These are phyloP conservation scores for Phialophora macrospora DNA, from an alignment of 2,329 filamentous ascomycete genomes.

Conservation along the genomic window DNA sequence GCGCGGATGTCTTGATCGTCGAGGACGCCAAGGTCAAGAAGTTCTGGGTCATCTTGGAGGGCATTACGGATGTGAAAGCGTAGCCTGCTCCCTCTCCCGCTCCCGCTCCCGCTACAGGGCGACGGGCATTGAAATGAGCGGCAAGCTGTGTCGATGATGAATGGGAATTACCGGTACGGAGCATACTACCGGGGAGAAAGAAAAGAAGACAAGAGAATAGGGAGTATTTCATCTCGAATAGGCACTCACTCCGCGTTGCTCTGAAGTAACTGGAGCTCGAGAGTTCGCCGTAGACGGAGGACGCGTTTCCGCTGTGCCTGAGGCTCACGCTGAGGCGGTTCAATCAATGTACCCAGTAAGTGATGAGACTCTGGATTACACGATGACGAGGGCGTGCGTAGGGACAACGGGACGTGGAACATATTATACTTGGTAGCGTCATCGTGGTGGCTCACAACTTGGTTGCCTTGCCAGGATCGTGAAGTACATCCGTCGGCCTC, in stretches of 20 bases:
- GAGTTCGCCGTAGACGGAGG: background rate
- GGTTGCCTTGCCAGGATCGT: background rate
- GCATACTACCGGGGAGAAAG: background rate
- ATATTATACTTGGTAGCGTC: background rate
- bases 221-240: background rate
- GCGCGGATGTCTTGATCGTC: constrained; percentile 21
- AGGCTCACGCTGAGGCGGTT: background rate
- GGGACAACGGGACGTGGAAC: background rate
- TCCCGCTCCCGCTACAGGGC: background rate
- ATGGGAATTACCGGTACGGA: too few species aligned
- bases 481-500: too few species aligned
- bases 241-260: background rate
- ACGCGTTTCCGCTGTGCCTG: background rate
- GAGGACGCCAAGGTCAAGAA: constrained; percentile 17
- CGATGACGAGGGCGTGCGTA: background rate
- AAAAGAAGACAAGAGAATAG: background rate
- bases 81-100: too few species aligned
- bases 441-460: background rate
- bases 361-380: background rate
- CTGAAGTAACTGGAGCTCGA: background rate
- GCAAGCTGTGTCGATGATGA: too few species aligned
- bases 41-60: constrained; percentile 25
- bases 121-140: too few species aligned
- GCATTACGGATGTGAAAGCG: constrained; percentile 14
- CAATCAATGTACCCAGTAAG: background rate